A percentile compares a stretch with the other conserved stretches of the same genome.
These are phyloP conservation scores for Cucumis cinereus DNA, from an alignment of 306 rosid species.

Conservation along the genomic window DNA sequence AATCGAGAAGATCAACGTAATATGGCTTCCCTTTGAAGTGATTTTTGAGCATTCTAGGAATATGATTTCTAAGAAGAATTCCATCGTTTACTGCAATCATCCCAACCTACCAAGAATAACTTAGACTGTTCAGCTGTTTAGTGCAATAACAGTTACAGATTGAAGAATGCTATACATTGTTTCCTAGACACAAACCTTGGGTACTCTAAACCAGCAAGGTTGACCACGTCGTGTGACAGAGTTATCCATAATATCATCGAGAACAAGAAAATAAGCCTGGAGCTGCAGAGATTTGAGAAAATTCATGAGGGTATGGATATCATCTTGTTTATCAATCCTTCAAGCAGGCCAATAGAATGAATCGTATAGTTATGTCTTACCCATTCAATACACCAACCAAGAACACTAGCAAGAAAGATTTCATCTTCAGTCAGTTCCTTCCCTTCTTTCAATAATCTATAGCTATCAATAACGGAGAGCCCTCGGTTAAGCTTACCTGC, in stretches of 20 bases:
- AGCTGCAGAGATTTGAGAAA: conserved; percentile 20
- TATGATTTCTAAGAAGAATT: conserved; percentile 66
- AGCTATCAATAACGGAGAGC: conserved; percentile 36
- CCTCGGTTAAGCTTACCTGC: conserved; percentile 42
- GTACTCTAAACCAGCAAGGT: conserved; percentile 39
- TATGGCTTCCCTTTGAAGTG: conserved; percentile 76
- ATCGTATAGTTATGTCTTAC: conserved; percentile 7
- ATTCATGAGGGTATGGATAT: neutral
- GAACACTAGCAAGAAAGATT: conserved; percentile 27
- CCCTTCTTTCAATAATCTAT: conserved; percentile 26
- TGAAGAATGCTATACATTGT: neutral
- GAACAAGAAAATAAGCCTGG: conserved; percentile 45
- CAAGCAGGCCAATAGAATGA: neutral
- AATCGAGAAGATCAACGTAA: conserved; percentile 76
- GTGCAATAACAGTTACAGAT: neutral
- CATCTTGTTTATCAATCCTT: neutral
- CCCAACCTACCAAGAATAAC: conserved; percentile 44
- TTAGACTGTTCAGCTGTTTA: neutral
- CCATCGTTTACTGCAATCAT: conserved; percentile 85
- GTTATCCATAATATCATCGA: conserved; percentile 43
- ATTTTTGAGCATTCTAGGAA: conserved; percentile 58
- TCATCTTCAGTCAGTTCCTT: conserved; percentile 26
- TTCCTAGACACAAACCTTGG: conserved; percentile 21
- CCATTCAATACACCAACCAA: conserved; percentile 55
- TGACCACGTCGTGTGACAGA: conserved; percentile 45